A percentile compares a stretch with the other conserved stretches of the same genome.
These are phyloP conservation scores for Prosopis cineraria DNA, from an alignment of 306 rosid genomes.

Conservation along the genomic window DNA sequence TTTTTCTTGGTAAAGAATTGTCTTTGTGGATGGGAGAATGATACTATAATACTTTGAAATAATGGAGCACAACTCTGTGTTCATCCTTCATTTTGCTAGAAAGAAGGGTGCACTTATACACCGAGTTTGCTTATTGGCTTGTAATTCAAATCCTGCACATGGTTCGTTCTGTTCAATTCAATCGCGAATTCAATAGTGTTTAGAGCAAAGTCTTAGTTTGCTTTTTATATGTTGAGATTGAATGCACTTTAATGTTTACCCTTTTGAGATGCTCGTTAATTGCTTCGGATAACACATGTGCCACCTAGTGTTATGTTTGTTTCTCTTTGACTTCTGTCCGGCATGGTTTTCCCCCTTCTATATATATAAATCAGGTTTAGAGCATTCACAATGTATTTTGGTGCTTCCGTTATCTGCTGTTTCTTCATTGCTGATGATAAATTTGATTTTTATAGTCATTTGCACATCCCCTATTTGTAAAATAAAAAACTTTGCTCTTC, in stretches of 20 bases:
- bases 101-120: neutral
- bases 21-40: constrained; percentile 10
- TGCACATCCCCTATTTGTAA: neutral
- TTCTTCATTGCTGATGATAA: neutral
- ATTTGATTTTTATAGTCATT: neutral
- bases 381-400: neutral
- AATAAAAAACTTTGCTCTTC: neutral
- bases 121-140: constrained; percentile 1
- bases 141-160: neutral
- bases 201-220: neutral
- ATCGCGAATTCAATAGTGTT: neutral
- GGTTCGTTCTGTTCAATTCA: neutral
- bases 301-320: neutral
- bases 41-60: constrained; percentile 20
- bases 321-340: neutral
- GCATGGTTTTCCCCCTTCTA: neutral
- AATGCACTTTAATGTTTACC: neutral
- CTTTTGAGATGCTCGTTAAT: neutral
- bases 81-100: constrained; percentile 18
- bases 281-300: neutral
- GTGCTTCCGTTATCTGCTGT: neutral
- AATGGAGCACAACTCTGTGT: neutral
- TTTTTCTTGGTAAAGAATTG: neutral
- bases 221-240: neutral
- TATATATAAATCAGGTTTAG: neutral